Evolutionary conservation across 2,329 filamentous ascomycete species (phyloP).

Genomic region (Coleophoma crateriformis): DNA sequence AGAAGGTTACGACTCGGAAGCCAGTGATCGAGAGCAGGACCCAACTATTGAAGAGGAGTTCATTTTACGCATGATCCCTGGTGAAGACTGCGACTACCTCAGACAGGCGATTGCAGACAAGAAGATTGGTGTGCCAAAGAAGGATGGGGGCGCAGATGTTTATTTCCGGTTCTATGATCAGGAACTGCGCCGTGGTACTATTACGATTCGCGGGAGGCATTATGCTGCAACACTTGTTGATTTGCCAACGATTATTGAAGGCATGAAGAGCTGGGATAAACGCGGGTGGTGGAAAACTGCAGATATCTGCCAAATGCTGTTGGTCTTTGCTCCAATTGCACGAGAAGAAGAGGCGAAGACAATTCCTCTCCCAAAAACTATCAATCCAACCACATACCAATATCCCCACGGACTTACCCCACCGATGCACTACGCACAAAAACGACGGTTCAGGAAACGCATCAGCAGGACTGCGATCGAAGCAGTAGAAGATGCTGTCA

Average conservation of each 20-base stretch:
- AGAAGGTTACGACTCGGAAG: conserved; percentile 94
- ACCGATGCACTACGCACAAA: conserved; percentile 53
- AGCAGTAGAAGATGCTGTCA: conserved; percentile 49
- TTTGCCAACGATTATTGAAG: conserved; percentile 64
- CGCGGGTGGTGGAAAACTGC: conserved; percentile 68
- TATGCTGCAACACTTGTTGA: conserved; percentile 67
- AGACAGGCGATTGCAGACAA: conserved; percentile 69
- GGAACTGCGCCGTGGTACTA: conserved; percentile 53
- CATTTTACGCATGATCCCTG: conserved; percentile 81
- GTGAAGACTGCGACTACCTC: conserved; percentile 80
- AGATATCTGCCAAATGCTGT: conserved; percentile 70
- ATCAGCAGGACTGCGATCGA: conserved; percentile 50
- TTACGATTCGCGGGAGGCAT: conserved; percentile 52
- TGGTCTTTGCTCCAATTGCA: conserved; percentile 54
- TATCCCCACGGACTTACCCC: conserved; percentile 52
- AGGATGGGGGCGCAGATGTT: conserved; percentile 69
- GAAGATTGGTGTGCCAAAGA: conserved; percentile 62
- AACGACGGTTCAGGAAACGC: conserved; percentile 51
- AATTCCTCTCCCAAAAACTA: conserved; percentile 18
- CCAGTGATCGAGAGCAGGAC: conserved; percentile 82
- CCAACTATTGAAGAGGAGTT: conserved; percentile 88
- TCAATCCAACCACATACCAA: conserved; percentile 25
- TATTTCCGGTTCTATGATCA: conserved; percentile 72
- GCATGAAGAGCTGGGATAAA: conserved; percentile 71
- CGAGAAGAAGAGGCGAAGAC: conserved; percentile 43